phyloP scores from a whole-genome alignment of 257 asterid genomes.

The Jasminum sambac region DNA sequence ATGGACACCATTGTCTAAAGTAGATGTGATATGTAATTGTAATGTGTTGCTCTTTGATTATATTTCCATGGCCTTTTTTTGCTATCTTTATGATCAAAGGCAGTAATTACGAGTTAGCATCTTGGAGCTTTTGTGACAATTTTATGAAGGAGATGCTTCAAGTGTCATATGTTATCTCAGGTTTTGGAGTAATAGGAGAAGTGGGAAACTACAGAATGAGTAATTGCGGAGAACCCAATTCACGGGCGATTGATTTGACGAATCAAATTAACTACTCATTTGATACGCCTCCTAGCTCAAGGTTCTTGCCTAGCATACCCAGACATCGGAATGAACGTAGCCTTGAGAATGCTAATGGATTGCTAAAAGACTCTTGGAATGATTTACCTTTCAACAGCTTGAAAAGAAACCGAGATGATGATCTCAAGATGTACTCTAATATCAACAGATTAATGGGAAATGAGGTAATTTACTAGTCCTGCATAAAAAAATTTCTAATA shows the following conservation, averaged over 20 bases:
- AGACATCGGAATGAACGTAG: slow-evolving; percentile 46
- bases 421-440: slow-evolving; percentile 51
- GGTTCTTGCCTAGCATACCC: slow-evolving; percentile 88
- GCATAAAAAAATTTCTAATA: too few species aligned
- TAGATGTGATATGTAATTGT: neutral
- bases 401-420: slow-evolving; percentile 69
- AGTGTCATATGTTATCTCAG: slow-evolving; percentile 38
- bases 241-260: slow-evolving; percentile 42
- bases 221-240: slow-evolving; percentile 40
- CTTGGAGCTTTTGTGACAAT: neutral
- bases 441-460: slow-evolving; percentile 42
- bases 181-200: slow-evolving; percentile 65
- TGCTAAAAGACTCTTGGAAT: slow-evolving; percentile 56
- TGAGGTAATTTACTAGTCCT: slow-evolving; percentile 34
- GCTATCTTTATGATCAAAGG: neutral
- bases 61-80: neutral
- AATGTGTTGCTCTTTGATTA: neutral
- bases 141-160: slow-evolving; percentile 16
- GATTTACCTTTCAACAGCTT: slow-evolving; percentile 47
- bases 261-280: slow-evolving; percentile 57
- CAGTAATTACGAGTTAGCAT: slow-evolving; percentile 5
- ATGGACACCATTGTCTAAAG: neutral
- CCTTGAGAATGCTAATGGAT: slow-evolving; percentile 34
- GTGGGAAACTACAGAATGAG: slow-evolving; percentile 58
- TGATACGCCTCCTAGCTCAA: slow-evolving; percentile 45